Base-by-base conservation (phyloP, 345 rosid genomes). In the Angophora floribunda region DNA sequence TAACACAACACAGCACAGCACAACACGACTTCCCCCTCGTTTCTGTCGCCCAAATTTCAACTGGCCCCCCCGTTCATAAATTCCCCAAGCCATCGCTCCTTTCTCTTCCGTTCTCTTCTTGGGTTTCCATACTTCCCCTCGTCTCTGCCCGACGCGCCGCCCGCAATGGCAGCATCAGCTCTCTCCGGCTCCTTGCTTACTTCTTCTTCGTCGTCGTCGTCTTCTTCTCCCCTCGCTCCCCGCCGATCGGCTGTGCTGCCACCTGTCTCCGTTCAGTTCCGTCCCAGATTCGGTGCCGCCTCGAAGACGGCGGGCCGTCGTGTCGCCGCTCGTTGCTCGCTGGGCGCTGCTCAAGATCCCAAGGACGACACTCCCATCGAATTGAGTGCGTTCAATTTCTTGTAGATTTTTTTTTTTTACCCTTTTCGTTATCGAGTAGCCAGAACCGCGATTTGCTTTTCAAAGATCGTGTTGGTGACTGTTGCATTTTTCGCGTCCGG, bases 291-390 rank as follows among this genome's bases (percentile, higher is more conserved):
- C 36, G 50, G 22, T 13, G 87, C 87, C 45, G 87, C 84, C 45
- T 85, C 65, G 87, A 82, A 59, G 86, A 32, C 80, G n/a, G 32
- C 87, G 87, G 87, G 45, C 44, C 86, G 85, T n/a, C 87, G 63
- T 78, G 85, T 91, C 90, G 88, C 89, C 9, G 87, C 90, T 8
- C 67, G 75, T 86, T 93, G 91, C 88, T 90, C 95, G 45, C 89
- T 89, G 78, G 91, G 90, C 49, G 92, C 91, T 28, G 87, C 89
- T 14, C 70, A 90, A 52, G 91, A 89, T 86, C 92, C 92, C 47
- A 87, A 87, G 85, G 87, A 86, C 19, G 92, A 90, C 11, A 87
- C 88, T 21, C 95, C 96, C 67, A 93, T 94, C 51, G 96, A 94
- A 86, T 87, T 89, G 52, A 92, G 96, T 94, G 88, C 51, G 92